Evolutionary conservation across 805 yeast species (phyloP).

Genomic region (Cyberlindnera maritima): DNA sequence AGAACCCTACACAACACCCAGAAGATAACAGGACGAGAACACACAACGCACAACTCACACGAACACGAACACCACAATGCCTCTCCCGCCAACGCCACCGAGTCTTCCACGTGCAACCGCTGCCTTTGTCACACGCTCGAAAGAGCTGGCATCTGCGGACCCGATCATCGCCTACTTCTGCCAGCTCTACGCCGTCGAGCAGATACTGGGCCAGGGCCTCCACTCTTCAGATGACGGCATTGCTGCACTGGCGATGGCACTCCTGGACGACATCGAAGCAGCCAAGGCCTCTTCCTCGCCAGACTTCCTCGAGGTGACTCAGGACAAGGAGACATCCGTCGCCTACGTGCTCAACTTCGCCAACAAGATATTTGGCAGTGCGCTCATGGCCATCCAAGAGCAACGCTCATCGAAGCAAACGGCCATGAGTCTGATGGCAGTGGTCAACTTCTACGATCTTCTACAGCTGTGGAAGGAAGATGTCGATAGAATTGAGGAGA

Average conservation of each 20-base stretch:
- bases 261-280: constrained; percentile 71
- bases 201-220: constrained; percentile 55
- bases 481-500: constrained; percentile 34
- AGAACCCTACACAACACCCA: too few relatives aligned
- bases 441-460: constrained; percentile 50
- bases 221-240: constrained; percentile 56
- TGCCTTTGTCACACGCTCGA: constrained; percentile 49
- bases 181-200: constrained; percentile 67
- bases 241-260: constrained; percentile 54
- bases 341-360: constrained; percentile 58
- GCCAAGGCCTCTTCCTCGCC: constrained; percentile 40
- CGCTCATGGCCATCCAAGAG: constrained; percentile 44
- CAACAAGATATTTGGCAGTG: constrained; percentile 52
- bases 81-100: constrained; percentile 9
- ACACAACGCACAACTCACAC: too few relatives aligned
- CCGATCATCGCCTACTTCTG: constrained; percentile 76
- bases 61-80: not conserved
- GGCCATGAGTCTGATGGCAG: constrained; percentile 50
- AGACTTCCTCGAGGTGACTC: constrained; percentile 45
- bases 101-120: constrained; percentile 30
- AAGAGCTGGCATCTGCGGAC: constrained; percentile 54
- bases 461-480: constrained; percentile 42
- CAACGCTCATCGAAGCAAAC: constrained; percentile 45
- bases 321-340: constrained; percentile 56
- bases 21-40: too few relatives aligned